Percentiles rank a stretch among this genome's conserved stretches.
Evolutionary conservation across 495 filamentous ascomycete genomes (phyloP).

Genomic region (Echria macrotheca): DNA sequence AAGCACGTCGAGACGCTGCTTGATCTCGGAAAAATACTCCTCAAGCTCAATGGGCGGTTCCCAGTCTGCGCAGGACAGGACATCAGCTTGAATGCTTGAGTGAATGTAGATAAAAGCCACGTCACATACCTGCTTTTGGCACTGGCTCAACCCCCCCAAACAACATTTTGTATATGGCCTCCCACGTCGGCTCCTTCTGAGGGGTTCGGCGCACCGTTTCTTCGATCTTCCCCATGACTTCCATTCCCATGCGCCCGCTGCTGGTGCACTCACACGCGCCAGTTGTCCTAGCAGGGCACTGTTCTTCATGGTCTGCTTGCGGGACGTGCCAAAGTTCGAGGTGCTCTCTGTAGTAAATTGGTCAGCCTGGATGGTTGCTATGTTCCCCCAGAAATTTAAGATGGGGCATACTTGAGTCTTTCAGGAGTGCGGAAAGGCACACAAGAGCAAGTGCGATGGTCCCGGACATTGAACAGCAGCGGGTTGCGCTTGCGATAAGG

Average conservation of each 20-base stretch:
- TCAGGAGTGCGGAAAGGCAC: not conserved
- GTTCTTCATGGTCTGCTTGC: not conserved
- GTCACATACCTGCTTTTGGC: slow-evolving; percentile 2
- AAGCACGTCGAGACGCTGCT: not conserved
- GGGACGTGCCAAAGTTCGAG: not conserved
- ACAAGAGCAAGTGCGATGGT: not conserved
- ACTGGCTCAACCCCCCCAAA: slow-evolving; percentile 1
- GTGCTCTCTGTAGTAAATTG: slow-evolving; percentile 2
- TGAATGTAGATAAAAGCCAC: not conserved
- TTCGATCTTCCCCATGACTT: not conserved
- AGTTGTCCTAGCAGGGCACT: not conserved
- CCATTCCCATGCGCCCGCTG: not conserved
- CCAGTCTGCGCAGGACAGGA: not conserved
- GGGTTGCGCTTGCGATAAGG: slow-evolving; percentile 5
- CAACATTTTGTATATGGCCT: not conserved
- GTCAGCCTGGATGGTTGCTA: not conserved
- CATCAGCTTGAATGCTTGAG: not conserved
- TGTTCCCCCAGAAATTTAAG: not conserved
- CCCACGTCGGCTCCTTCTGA: not conserved
- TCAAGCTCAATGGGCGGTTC: slow-evolving; percentile 6
- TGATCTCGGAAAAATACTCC: not conserved
- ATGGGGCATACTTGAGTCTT: not conserved
- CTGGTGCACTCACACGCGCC: not conserved
- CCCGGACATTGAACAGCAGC: slow-evolving; percentile 2
- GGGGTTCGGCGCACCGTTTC: not conserved